Evolutionary conservation across 139 green algal species (phyloP), one percentile per base, ranked within the genome.

Genomic region (Raphidocelis subcapitata): DNA sequence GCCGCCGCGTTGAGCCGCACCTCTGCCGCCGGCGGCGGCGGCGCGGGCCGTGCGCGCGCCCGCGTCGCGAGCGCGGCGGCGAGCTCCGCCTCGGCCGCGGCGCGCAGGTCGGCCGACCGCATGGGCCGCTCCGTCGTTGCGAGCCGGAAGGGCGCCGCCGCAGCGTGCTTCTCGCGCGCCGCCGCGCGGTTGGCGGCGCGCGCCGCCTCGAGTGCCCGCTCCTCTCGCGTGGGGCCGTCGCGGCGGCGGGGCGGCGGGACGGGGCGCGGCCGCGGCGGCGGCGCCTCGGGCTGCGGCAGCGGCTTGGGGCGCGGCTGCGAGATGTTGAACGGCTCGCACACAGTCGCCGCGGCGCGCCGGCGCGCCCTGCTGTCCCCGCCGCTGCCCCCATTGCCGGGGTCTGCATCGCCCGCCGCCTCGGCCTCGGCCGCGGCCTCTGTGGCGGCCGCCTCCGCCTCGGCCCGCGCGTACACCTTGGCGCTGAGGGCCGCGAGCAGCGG

Each of bases 1-100:
- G 89, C 86, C 2, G 90, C 86, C 33, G 89, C 82, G 26, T 91
- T 95, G 16, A 94, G 80, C 62, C 79, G 81, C 21, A 92, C 85
- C 52, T 82, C 63, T 2, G 84, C 82, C 29, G 47, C 67, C 18
- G 86, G 82, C 21, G 78, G 65, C 20, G 74, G 31, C 10, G 86
- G 86, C 47, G 72, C 49, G 2, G 84, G 81, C 31, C 51, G 61
- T 1, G 84, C 62, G 41, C 76, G 79, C 0, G 81, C 74, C 44
- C 74, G 65, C 52, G 86, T 81, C 1, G 79, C 83, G 37, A 87
- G 70, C 73, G 85, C 70, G 36, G 56, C 55, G 0, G 52, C 67
- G 20, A 82, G 57, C 60, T 90, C 84, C 26, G 65, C 79, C 73
- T 91, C 84, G 44, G 83, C 70, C 79, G 92, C 82, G 21, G 59